phyloP scores from a whole-genome alignment of 768 basidiomycete genomes.

The Astraeus odoratus region DNA sequence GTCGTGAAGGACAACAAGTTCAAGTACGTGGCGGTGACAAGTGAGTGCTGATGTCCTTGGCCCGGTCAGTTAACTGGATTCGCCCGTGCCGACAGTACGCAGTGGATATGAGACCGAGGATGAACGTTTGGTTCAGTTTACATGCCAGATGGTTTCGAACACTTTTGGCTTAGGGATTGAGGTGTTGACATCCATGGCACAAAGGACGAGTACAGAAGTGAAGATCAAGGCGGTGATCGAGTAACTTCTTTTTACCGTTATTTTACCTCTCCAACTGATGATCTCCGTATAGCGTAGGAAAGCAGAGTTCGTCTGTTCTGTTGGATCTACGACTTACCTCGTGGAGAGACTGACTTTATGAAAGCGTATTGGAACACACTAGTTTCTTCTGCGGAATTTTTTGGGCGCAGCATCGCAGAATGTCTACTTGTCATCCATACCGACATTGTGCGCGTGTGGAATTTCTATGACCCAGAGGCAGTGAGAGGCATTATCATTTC shows the following conservation, averaged over 20 bases:
- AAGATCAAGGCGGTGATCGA: slow-evolving; percentile 2
- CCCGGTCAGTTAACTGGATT: no score
- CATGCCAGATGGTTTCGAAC: background rate
- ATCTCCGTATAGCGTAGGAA: background rate
- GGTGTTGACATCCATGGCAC: slow-evolving; percentile 1
- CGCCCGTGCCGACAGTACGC: background rate
- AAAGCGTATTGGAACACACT: slow-evolving; percentile 16
- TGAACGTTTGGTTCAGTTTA: slow-evolving; percentile 1
- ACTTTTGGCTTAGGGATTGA: background rate
- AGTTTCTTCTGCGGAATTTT: slow-evolving; percentile 9
- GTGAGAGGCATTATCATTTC: background rate
- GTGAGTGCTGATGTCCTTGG: background rate
- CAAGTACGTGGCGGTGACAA: background rate
- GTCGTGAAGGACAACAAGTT: background rate
- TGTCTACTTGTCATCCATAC: slow-evolving; percentile 12
- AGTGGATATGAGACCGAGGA: background rate
- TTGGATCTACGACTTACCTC: background rate
- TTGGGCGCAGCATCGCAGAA: background rate
- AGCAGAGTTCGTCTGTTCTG: background rate
- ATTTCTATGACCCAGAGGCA: slow-evolving; percentile 11
- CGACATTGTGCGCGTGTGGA: slow-evolving; percentile 15
- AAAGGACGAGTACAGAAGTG: background rate
- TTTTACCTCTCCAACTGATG: background rate
- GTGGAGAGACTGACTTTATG: background rate
- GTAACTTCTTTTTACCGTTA: background rate